Evolutionary conservation across 495 filamentous ascomycete species (phyloP).

Genomic region (Penicillium pancosmium): DNA sequence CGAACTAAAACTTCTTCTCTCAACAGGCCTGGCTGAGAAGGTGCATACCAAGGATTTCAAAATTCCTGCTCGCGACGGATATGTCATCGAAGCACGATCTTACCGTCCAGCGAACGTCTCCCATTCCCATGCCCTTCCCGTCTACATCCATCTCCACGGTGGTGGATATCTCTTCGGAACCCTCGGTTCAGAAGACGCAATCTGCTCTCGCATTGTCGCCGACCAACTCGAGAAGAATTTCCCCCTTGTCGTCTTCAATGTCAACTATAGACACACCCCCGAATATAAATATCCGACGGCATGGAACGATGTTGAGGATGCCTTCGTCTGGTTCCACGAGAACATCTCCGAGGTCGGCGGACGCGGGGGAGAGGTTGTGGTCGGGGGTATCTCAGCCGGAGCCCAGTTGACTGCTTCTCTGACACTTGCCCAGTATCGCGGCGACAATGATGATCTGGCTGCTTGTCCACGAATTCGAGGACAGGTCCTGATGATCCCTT

Average conservation of each 20-base stretch:
- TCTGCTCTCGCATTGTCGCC: conserved; percentile 43
- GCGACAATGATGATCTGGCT: conserved; percentile 24
- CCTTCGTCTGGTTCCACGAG: conserved; percentile 48
- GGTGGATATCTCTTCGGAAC: conserved; percentile 54
- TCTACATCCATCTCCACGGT: conserved; percentile 54
- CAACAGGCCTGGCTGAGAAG: conserved; percentile 21
- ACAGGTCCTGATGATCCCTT: conserved; percentile 49
- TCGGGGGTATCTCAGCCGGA: conserved; percentile 53
- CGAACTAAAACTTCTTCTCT: neutral
- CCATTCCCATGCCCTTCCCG: conserved; percentile 36
- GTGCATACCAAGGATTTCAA: conserved; percentile 35
- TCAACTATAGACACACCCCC: conserved; percentile 53
- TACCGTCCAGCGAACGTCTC: conserved; percentile 39
- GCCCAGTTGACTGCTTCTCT: conserved; percentile 48
- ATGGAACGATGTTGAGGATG: conserved; percentile 50
- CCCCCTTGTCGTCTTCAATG: conserved; percentile 44
- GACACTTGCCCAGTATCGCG: conserved; percentile 32
- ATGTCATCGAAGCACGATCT: conserved; percentile 41
- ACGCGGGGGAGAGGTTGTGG: conserved; percentile 38
- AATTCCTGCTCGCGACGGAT: conserved; percentile 45
- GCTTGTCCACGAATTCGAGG: conserved; percentile 37
- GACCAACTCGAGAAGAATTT: conserved; percentile 17
- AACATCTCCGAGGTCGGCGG: conserved; percentile 37
- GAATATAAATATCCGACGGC: conserved; percentile 45
- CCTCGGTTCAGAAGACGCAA: conserved; percentile 48